phyloP scores from a whole-genome alignment of 192 early-diverging fungal species.

The Rhizophlyctis rosea region DNA sequence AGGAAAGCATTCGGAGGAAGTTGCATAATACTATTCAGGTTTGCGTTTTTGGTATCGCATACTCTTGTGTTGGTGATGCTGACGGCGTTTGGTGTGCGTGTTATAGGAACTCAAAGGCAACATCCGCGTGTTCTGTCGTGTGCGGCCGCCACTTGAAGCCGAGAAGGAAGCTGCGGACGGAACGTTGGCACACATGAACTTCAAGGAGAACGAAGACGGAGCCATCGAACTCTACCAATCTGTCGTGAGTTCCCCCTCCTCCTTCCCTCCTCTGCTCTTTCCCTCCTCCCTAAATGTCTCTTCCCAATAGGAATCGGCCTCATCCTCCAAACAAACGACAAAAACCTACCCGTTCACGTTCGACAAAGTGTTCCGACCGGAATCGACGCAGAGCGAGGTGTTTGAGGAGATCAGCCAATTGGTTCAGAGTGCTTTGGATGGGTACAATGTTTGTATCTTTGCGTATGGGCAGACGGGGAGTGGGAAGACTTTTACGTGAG shows the following conservation, averaged over 20 bases:
- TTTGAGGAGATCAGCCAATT: conserved; percentile 96
- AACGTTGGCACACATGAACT: conserved; percentile 43
- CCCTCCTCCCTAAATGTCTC: no score
- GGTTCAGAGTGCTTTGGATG: conserved; percentile 92
- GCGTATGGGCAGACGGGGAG: conserved; percentile 97
- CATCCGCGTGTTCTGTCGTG: conserved; percentile 94
- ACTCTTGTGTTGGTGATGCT: conserved; percentile 3
- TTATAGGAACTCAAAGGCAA: conserved; percentile 90
- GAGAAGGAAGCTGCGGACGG: conserved; percentile 22
- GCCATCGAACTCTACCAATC: conserved; percentile 74
- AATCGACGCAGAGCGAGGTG: conserved; percentile 67
- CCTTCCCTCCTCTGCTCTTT: no score
- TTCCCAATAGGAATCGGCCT: conserved; percentile 21
- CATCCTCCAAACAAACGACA: no score
- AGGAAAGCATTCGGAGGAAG: conserved; percentile 75
- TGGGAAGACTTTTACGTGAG: conserved; percentile 65
- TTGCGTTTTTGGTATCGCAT: neutral
- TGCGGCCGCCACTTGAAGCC: conserved; percentile 67
- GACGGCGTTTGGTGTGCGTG: neutral
- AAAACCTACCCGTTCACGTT: conserved; percentile 79
- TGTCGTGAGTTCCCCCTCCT: conserved; percentile 29
- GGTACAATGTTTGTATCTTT: conserved; percentile 97
- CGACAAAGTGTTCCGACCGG: conserved; percentile 78
- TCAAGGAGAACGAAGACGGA: conserved; percentile 60
- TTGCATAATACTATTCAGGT: conserved; percentile 86